phyloP scores from a whole-genome alignment of 1,284 basidiomycete species.

The Cutaneotrichosporon dermatis region DNA sequence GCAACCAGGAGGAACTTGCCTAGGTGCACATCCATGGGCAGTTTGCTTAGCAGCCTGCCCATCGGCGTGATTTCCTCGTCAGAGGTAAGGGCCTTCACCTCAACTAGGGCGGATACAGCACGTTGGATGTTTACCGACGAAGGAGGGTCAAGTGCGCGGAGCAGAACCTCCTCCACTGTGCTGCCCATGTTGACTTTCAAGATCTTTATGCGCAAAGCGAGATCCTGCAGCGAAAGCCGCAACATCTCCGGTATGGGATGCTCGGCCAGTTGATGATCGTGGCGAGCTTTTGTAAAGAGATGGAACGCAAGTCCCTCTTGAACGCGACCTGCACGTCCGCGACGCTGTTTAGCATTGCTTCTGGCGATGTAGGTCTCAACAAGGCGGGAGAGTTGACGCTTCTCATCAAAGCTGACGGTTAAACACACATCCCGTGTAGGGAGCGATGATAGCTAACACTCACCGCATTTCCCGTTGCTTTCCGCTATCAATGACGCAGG shows the following conservation, averaged over 20 bases:
- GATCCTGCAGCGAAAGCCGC: slow-evolving; percentile 86
- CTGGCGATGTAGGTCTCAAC: slow-evolving; percentile 88
- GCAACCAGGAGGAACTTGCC: slow-evolving; percentile 88
- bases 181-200: slow-evolving; percentile 84
- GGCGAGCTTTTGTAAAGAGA: slow-evolving; percentile 82
- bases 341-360: slow-evolving; percentile 89
- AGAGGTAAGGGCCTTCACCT: slow-evolving; percentile 74
- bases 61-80: slow-evolving; percentile 92
- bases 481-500: slow-evolving; percentile 93
- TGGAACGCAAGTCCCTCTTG: slow-evolving; percentile 90
- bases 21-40: slow-evolving; percentile 92
- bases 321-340: slow-evolving; percentile 89
- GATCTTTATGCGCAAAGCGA: slow-evolving; percentile 94
- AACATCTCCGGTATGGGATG: slow-evolving; percentile 95
- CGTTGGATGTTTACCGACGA: slow-evolving; percentile 81
- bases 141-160: slow-evolving; percentile 86
- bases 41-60: slow-evolving; percentile 81
- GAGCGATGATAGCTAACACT: background rate
- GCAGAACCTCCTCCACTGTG: slow-evolving; percentile 85
- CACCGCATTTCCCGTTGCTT: slow-evolving; percentile 89
- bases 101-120: slow-evolving; percentile 83
- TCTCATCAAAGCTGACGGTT: slow-evolving; percentile 75
- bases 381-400: slow-evolving; percentile 88
- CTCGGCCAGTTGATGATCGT: slow-evolving; percentile 77
- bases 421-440: too few species aligned